Conservation (phyloP, 2,329 filamentous ascomycete species). For the Emergomyces africanus region DNA sequence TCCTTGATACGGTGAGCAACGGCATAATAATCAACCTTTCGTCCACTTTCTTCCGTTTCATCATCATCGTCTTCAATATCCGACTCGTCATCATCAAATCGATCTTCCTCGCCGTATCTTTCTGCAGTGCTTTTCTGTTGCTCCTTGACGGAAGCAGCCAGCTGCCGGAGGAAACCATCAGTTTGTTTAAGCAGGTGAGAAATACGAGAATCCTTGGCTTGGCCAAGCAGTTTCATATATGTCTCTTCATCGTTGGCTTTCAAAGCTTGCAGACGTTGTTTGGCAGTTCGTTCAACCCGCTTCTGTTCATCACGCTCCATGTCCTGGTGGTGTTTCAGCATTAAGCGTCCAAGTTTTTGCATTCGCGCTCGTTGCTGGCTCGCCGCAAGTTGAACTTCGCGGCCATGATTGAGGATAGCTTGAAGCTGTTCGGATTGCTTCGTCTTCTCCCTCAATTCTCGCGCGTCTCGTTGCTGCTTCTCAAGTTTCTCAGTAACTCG, state of each 20-base stretch:
- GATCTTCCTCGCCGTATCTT: conserved; percentile 56
- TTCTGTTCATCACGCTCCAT: conserved; percentile 99
- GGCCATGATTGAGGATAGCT: conserved; percentile 69
- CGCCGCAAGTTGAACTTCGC: conserved; percentile 60
- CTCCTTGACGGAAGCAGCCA: conserved; percentile 84
- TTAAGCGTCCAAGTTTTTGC: conserved; percentile 77
- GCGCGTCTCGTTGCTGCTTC: conserved; percentile 94
- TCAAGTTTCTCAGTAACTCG: conserved; percentile 97
- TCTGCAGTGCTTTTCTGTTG: conserved; percentile 78
- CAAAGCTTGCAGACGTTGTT: conserved; percentile 97
- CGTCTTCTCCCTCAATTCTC: conserved; percentile 94
- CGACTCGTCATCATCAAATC: conserved; percentile 46
- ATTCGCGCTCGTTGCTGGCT: conserved; percentile 57
- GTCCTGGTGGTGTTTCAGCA: conserved; percentile 81
- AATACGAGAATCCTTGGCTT: conserved; percentile 98
- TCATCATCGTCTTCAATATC: conserved; percentile 57
- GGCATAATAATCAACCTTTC: conserved; percentile 97
- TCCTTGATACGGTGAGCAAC: conserved; percentile 95
- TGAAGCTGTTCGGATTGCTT: conserved; percentile 88
- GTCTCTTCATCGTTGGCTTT: conserved; percentile 99
- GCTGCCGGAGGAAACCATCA: conserved; percentile 91
- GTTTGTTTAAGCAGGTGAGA: conserved; percentile 94
- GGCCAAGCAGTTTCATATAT: conserved; percentile 92
- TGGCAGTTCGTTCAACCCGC: conserved; percentile 90
- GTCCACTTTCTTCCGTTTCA: conserved; percentile 51